Conservation (phyloP, 1,284 basidiomycete genomes). For the Naganishia liquefaciens region DNA sequence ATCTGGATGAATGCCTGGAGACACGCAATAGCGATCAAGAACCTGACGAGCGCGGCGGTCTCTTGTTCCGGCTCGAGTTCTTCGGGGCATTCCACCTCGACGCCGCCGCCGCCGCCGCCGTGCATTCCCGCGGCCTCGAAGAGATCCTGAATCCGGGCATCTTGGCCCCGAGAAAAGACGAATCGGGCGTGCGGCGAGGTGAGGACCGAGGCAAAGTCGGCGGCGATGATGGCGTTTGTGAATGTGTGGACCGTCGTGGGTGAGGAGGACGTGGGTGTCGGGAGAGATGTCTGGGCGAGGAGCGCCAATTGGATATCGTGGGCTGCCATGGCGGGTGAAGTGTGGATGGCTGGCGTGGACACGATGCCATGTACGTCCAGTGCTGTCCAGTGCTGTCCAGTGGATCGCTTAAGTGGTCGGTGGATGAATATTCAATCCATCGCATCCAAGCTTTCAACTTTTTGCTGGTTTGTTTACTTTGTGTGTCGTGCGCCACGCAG, state of each 20-base stretch:
- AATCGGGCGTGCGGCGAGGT: background rate
- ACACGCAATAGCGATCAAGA: constrained; percentile 71
- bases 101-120: constrained; percentile 1
- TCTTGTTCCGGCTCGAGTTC: constrained; percentile 35
- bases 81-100: too few species aligned
- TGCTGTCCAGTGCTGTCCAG: too few species aligned
- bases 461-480: constrained; percentile 18
- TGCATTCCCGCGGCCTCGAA: constrained; percentile 3
- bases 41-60: constrained; percentile 58
- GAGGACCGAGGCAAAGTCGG: constrained; percentile 20
- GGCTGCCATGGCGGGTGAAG: background rate
- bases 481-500: constrained; percentile 14
- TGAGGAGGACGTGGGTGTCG: background rate
- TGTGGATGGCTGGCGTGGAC: background rate
- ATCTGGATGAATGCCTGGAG: constrained; percentile 87
- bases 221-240: constrained; percentile 36
- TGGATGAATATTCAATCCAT: background rate
- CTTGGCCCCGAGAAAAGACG: constrained; percentile 1
- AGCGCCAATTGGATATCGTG: constrained; percentile 19
- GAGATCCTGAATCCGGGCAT: constrained; percentile 15
- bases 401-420: background rate
- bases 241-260: constrained; percentile 36
- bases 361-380: too few species aligned
- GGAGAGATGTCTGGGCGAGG: constrained; percentile 1
- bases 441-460: constrained; percentile 9